Percentiles rank a stretch among this genome's conserved stretches.
Evolutionary conservation across 2,329 filamentous ascomycete genomes (phyloP).

Genomic region (Colletotrichum destructivum): DNA sequence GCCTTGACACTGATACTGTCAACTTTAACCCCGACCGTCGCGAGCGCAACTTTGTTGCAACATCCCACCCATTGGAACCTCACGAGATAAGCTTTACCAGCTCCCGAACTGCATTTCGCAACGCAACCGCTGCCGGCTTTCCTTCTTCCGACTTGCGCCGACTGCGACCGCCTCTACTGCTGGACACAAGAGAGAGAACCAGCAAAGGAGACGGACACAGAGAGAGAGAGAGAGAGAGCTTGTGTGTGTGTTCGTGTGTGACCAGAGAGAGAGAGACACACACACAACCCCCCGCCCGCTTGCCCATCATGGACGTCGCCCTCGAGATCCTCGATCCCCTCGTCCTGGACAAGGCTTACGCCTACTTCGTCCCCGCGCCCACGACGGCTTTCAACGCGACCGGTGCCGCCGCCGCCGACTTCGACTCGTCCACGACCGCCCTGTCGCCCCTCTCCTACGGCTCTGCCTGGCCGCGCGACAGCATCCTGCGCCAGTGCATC

Average conservation of each 20-base stretch:
- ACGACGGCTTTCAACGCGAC: constrained; percentile 32
- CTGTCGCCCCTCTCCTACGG: constrained; percentile 30
- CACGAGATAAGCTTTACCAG: background rate
- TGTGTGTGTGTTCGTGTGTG: background rate
- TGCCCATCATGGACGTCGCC: constrained; percentile 54
- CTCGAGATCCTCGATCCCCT: constrained; percentile 60
- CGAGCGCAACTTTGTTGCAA: constrained; percentile 16
- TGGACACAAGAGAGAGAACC: background rate
- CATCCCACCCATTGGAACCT: constrained; percentile 6
- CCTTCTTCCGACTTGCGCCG: background rate
- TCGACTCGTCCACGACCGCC: background rate
- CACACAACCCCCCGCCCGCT: constrained; percentile 7
- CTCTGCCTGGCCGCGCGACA: constrained; percentile 57
- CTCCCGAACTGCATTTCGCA: background rate
- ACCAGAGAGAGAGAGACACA: background rate
- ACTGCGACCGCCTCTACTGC: background rate
- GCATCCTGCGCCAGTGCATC: constrained; percentile 56
- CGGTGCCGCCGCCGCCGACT: constrained; percentile 32
- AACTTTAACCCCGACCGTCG: background rate
- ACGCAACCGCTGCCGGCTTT: background rate
- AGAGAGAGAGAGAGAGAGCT: background rate
- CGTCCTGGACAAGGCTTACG: constrained; percentile 58
- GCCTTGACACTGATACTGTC: background rate
- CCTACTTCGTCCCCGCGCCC: constrained; percentile 53
- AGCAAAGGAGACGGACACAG: background rate